Conservation (phyloP, 2,329 filamentous ascomycete genomes). For the Ophiocordyceps camponoti-rufipedis region DNA sequence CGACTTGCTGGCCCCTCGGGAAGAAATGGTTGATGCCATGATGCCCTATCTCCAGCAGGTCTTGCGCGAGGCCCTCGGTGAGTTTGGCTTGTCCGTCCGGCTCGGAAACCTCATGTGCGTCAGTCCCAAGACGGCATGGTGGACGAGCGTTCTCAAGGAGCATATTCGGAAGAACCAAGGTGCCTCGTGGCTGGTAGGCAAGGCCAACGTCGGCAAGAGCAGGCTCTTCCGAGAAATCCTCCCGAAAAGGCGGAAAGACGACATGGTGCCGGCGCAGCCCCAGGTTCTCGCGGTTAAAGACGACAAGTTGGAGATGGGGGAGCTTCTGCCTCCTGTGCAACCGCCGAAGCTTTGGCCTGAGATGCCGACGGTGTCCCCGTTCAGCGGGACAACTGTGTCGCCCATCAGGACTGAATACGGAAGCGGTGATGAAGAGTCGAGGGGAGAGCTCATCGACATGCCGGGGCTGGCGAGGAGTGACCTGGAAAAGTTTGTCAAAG, state of each 20-base stretch:
- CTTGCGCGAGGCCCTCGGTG: constrained; percentile 57
- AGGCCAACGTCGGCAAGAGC: constrained; percentile 95
- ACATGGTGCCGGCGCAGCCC: neutral
- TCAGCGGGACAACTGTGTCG: constrained; percentile 87
- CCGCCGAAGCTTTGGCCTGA: constrained; percentile 57
- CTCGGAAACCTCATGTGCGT: constrained; percentile 77
- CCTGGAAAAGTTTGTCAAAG: constrained; percentile 51
- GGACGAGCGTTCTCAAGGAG: constrained; percentile 73
- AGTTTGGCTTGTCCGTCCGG: constrained; percentile 49
- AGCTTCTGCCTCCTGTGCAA: constrained; percentile 60
- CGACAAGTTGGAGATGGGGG: constrained; percentile 19
- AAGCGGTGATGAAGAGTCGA: constrained; percentile 60
- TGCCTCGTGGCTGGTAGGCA: constrained; percentile 92
- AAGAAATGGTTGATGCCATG: constrained; percentile 65
- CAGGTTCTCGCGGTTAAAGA: neutral
- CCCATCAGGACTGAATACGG: constrained; percentile 89
- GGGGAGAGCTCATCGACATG: constrained; percentile 83
- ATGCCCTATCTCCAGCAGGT: constrained; percentile 73
- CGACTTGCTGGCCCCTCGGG: constrained; percentile 69
- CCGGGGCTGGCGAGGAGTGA: constrained; percentile 65
- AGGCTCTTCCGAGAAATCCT: constrained; percentile 76
- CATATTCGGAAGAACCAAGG: constrained; percentile 72
- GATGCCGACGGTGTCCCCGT: constrained; percentile 71
- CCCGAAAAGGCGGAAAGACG: constrained; percentile 42
- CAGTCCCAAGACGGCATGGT: constrained; percentile 75